Base-by-base conservation (phyloP, 1,284 basidiomycete species). In the Melampsora americana region DNA sequence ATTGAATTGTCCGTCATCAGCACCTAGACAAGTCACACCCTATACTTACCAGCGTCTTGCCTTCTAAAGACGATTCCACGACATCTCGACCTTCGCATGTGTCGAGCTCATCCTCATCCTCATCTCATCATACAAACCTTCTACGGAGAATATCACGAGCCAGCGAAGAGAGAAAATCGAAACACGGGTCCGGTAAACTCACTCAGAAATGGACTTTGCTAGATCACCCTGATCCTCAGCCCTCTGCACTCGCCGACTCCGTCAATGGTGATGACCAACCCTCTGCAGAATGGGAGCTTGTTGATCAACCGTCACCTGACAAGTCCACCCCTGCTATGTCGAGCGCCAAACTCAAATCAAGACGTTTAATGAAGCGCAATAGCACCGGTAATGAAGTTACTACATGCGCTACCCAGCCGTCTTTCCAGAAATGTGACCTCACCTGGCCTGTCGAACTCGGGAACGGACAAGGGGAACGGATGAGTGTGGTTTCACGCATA, bases 361-460 rank as follows among this genome's bases (percentile, higher is more conserved):
- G 42, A n/a, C 64, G n/a, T 46, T 14, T 14, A 44, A 23, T 20
- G 35, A 12, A 39, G 44, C 18, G 39, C 53, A 23, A 59, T 23
- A 23, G 50, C 39, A 14, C 5, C 32, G 16, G 23, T 64, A n/a
- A 23, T 32, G 30, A n/a, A 18, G 35, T 1, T 12, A 23, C n/a
- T 64, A 7, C 7, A 35, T 32, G 23, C n/a, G 30, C 30, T 14
- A 32, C 7, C 20, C 6, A 5, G 30, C 61, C 35, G 6, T 42
- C 35, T 4, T 32, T 35, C 18, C 23, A 64, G 18, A 30, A 35
- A 64, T 56, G 59, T 42, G 50, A 53, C 2, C 26, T 69, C 20
- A 59, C 26, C 53, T 69, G 68, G 68, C 68, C 68, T 5, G 68
- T 69, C 53, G 68, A 60, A 5, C 35, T 69, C 30, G 68, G 68